phyloP scores from a whole-genome alignment of 257 asterid genomes.

The Galeopsis tetrahit region DNA sequence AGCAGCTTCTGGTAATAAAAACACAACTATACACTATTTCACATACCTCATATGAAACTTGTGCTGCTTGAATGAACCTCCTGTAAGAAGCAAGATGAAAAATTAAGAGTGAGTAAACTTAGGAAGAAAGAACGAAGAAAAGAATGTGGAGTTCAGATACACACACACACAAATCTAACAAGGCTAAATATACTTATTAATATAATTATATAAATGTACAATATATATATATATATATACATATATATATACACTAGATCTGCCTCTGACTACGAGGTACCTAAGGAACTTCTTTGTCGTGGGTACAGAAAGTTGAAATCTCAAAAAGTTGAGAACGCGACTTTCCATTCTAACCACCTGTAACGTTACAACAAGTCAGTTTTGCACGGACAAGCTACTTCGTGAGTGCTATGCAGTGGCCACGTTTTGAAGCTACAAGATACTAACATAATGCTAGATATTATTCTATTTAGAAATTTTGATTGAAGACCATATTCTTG shows the following conservation, averaged over 20 bases:
- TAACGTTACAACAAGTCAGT: constrained; percentile 35
- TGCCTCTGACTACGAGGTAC: constrained; percentile 38
- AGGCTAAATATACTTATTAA: too few species aligned
- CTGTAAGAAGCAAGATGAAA: constrained; percentile 45
- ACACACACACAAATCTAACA: too few species aligned
- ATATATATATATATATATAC: too few species aligned
- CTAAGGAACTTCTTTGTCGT: constrained; percentile 95
- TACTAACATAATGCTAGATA: neutral
- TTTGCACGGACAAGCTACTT: neutral
- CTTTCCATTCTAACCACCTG: constrained; percentile 93
- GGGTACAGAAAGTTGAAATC: constrained; percentile 80
- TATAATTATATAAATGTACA: too few species aligned
- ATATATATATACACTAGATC: too few species aligned
- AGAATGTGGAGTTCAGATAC: neutral
- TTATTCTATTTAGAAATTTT: constrained; percentile 4
- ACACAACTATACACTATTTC: constrained; percentile 19
- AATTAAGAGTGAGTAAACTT: constrained; percentile 26
- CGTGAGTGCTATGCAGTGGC: too few species aligned
- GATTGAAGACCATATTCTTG: neutral
- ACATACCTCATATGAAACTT: constrained; percentile 72
- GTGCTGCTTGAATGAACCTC: constrained; percentile 99
- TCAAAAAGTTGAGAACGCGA: constrained; percentile 63
- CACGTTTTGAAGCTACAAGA: too few species aligned
- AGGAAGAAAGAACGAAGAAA: neutral
- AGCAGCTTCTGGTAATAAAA: constrained; percentile 31